phyloP scores from a whole-genome alignment of 371 early-diverging fungal species.

The Mucor sp. region DNA sequence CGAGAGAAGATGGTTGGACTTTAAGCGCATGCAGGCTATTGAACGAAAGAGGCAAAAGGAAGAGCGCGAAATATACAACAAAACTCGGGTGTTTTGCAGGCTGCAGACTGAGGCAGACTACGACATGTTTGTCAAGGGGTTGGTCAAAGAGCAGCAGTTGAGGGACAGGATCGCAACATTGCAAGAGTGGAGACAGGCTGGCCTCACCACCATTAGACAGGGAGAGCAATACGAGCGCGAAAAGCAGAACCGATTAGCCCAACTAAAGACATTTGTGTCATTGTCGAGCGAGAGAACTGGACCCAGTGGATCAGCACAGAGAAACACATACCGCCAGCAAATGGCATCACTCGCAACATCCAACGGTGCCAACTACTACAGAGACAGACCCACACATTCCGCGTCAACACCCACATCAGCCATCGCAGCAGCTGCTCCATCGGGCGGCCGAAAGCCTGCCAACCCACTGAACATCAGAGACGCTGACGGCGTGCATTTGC shows the following conservation, averaged over 20 bases:
- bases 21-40: constrained; percentile 72
- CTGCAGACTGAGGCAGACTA: constrained; percentile 85
- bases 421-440: constrained; percentile 28
- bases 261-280: constrained; percentile 43
- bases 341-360: constrained; percentile 23
- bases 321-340: constrained; percentile 30
- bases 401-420: constrained; percentile 15
- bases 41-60: constrained; percentile 87
- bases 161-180: constrained; percentile 82
- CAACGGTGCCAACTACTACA: constrained; percentile 33
- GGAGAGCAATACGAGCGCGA: constrained; percentile 74
- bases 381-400: constrained; percentile 23
- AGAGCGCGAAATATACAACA: constrained; percentile 79
- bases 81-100: constrained; percentile 88
- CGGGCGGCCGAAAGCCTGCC: constrained; percentile 57
- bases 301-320: constrained; percentile 17
- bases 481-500: constrained; percentile 85
- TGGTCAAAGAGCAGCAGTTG: constrained; percentile 74
- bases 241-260: constrained; percentile 48
- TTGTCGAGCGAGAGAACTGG: constrained; percentile 44
- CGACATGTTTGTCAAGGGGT: constrained; percentile 79
- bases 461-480: constrained; percentile 78
- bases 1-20: constrained; percentile 86
- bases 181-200: constrained; percentile 91
- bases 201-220: constrained; percentile 76